These are phyloP conservation scores for Phytopythium sindhum DNA, from an alignment of 352 stramenopile genomes.

Conservation along the genomic window DNA sequence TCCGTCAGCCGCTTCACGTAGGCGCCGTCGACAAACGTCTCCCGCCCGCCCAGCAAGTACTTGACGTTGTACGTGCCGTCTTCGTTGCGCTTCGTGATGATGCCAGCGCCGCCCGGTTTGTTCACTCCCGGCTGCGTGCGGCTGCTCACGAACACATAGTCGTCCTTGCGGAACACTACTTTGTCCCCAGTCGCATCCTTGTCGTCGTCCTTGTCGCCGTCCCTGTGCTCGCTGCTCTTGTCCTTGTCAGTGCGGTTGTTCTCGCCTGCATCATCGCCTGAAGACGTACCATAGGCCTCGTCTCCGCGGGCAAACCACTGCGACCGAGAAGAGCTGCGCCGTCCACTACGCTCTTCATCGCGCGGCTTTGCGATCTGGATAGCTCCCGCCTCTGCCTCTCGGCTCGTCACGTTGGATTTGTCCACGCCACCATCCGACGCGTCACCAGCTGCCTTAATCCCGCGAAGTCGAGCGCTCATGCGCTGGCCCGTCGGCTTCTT, in stretches of 20 bases:
- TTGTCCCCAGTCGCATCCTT: slow-evolving; percentile 1
- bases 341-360: background rate
- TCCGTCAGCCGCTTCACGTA: slow-evolving; percentile 74
- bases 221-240: background rate
- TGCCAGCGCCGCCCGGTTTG: slow-evolving; percentile 60
- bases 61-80: slow-evolving; percentile 82
- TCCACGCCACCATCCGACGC: background rate
- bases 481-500: slow-evolving; percentile 20
- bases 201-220: background rate
- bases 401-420: background rate
- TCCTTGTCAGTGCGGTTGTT: slow-evolving; percentile 7
- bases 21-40: slow-evolving; percentile 56
- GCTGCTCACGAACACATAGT: slow-evolving; percentile 70
- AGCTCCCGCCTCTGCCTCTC: background rate
- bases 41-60: slow-evolving; percentile 74
- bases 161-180: slow-evolving; percentile 45
- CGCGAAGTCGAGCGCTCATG: slow-evolving; percentile 35
- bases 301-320: slow-evolving; percentile 38
- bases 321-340: background rate
- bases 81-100: slow-evolving; percentile 46
- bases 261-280: slow-evolving; percentile 17
- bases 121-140: slow-evolving; percentile 80
- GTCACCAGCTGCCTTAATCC: slow-evolving; percentile 32
- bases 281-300: background rate
- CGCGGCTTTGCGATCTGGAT: background rate